Conservation (phyloP, 1,284 basidiomycete species). For the Irpex lacteus region DNA sequence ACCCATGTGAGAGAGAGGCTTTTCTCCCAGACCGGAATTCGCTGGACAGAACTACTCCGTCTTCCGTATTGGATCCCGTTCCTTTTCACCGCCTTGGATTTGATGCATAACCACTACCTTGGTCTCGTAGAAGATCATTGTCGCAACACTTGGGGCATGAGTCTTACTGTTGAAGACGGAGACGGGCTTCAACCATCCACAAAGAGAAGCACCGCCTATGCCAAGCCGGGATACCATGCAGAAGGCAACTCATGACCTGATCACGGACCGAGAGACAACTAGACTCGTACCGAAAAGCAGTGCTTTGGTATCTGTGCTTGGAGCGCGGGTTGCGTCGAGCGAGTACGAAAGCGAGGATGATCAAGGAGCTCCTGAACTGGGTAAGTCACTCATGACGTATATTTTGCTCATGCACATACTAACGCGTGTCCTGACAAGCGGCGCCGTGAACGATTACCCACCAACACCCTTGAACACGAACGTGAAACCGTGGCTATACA, state of each 20-base stretch:
- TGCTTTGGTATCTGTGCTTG: background rate
- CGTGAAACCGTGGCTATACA: no score
- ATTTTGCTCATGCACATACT: background rate
- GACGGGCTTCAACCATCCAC: background rate
- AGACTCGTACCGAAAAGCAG: background rate
- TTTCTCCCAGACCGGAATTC: constrained; percentile 22
- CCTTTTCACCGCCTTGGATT: constrained; percentile 30
- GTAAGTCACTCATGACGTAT: background rate
- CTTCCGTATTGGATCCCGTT: constrained; percentile 38
- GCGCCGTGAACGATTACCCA: background rate
- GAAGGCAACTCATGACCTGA: background rate
- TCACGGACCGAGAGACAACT: background rate
- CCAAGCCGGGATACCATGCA: background rate
- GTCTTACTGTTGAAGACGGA: constrained; percentile 2
- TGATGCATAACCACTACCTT: constrained; percentile 39
- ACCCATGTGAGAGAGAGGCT: constrained; percentile 7
- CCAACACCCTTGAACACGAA: background rate
- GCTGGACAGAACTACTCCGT: constrained; percentile 34
- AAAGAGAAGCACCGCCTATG: background rate
- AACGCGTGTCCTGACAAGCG: background rate
- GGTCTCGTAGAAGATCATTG: constrained; percentile 22
- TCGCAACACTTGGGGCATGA: constrained; percentile 27
- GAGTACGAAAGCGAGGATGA: background rate
- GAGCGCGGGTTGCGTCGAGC: background rate
- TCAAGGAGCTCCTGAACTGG: background rate